phyloP scores from a whole-genome alignment of 345 rosid genomes.

The Salix suchowensis region DNA sequence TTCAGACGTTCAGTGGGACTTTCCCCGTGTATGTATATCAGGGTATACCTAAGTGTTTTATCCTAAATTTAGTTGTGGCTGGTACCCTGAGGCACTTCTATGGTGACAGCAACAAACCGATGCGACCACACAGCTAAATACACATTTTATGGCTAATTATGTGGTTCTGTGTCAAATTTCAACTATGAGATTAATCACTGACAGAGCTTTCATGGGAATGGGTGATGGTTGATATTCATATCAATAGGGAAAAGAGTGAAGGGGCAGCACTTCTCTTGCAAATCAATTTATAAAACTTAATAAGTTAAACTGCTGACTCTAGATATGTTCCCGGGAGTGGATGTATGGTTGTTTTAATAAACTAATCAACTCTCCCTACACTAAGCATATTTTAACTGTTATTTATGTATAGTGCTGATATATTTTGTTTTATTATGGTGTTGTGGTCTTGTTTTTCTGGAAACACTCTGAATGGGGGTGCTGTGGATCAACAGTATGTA shows the following conservation, averaged over 20 bases:
- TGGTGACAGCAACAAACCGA: background rate
- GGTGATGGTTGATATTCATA: background rate
- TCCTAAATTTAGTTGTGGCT: background rate
- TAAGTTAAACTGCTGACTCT: background rate
- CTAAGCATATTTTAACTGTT: background rate
- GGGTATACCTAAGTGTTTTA: background rate
- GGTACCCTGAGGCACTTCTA: background rate
- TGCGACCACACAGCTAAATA: background rate
- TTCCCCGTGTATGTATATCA: background rate
- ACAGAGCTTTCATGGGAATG: too few species aligned
- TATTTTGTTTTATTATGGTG: background rate
- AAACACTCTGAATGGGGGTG: background rate
- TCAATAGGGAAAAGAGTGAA: background rate
- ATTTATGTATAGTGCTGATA: background rate
- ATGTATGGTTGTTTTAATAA: background rate
- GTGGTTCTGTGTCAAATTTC: background rate
- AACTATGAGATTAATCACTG: background rate
- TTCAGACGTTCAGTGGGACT: background rate
- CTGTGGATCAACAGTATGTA: conserved; percentile 18
- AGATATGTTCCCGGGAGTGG: background rate
- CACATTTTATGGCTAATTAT: background rate
- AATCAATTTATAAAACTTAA: background rate
- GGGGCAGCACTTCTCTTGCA: background rate
- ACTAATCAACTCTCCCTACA: background rate
- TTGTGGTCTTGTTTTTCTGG: background rate